Evolutionary conservation across 345 rosid genomes (phyloP).

Genomic region (Eucalyptus cladocalyx): DNA sequence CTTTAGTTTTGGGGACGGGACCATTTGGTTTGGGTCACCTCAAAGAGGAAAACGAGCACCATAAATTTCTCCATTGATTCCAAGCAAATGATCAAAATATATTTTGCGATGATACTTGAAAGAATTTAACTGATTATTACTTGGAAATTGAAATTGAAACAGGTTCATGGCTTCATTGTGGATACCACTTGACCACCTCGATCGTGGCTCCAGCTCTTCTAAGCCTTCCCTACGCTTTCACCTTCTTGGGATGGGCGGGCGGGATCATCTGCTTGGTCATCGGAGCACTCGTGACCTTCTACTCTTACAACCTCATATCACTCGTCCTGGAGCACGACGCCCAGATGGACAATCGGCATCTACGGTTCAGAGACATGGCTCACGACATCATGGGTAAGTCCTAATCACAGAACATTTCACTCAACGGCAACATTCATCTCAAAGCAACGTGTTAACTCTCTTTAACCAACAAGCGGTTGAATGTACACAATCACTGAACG

Average conservation of each 20-base stretch:
- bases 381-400: slow-evolving; percentile 53
- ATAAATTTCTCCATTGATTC: no score
- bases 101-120: neutral
- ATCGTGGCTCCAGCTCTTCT: slow-evolving; percentile 71
- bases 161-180: slow-evolving; percentile 92
- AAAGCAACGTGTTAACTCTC: neutral
- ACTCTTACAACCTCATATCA: slow-evolving; percentile 72
- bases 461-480: neutral
- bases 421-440: neutral
- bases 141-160: neutral
- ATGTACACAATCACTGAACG: neutral
- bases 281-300: slow-evolving; percentile 68
- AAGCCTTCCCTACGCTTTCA: slow-evolving; percentile 78
- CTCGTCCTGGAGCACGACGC: slow-evolving; percentile 69
- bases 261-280: slow-evolving; percentile 41
- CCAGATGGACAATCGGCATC: slow-evolving; percentile 48
- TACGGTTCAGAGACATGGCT: slow-evolving; percentile 91
- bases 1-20: no score
- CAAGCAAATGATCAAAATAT: neutral
- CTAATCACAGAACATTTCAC: neutral
- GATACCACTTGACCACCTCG: slow-evolving; percentile 80
- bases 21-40: no score
- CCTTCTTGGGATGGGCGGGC: slow-evolving; percentile 56
- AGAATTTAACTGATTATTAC: no score
- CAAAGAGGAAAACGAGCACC: no score